Base-by-base conservation (phyloP, 176 grass and related monocot genomes). In the Leersia perrieri region DNA sequence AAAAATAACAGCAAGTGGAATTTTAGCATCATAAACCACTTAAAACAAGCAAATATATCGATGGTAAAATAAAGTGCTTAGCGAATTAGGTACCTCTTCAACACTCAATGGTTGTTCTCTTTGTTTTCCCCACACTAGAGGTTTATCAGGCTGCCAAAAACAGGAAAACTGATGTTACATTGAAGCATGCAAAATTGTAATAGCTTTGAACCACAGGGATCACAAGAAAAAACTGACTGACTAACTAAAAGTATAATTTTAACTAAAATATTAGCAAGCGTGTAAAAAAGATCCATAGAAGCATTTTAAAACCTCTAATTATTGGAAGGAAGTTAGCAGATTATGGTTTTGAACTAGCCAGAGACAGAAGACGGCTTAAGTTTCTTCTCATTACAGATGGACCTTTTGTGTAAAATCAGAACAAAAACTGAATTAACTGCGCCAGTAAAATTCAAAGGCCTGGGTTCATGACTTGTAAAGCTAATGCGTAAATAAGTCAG, bases 71-170 rank as follows among this genome's bases (percentile, higher is more conserved):
- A 20, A 81, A 82, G 15, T 66, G 41, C 22, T 66, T 5, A 12
- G 55, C 2, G 40, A 25, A 68, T 53, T 32, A 23, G 35, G 78
- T 95, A 99, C 96, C 96, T 99, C 93, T 83, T 95, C 82, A 63
- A 87, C 75, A 76, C 68, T 84, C 66, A 99, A 87, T n/a, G 90
- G 85, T 4, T 1, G 66, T 16, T 86, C 91, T 80, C 96, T 95
- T 88, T 91, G 87, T 86, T 95, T 99, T 66, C 96, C 96, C 93
- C 96, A 99, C 28, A 93, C 90, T 20, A 99, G 82, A 78, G 89
- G 87, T 69, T 85, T 87, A 63, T 99, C 93, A 85, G 92, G 74
- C 96, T 99, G 89, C 62, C 73, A 91, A 76, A 41, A 75, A 33
- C 1, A 70, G 68, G 40, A 14, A 79, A 90, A 72, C 38, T 76